phyloP scores from a whole-genome alignment of 129 eudicot genomes.

The Flaveria linearis region DNA sequence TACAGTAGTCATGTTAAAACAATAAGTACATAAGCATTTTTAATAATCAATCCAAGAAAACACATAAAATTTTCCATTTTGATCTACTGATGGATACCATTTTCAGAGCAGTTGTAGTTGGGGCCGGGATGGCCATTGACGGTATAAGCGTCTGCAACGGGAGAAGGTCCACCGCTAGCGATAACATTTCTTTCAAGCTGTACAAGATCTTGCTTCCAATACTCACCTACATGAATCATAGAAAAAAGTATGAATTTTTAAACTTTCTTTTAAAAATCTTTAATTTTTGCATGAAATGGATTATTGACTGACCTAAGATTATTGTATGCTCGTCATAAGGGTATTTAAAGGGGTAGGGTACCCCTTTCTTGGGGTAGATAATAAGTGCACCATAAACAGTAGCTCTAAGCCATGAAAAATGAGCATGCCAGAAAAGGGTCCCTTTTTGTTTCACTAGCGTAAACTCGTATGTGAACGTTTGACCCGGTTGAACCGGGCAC shows the following conservation, averaged over 20 bases:
- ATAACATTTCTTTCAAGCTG: constrained; percentile 53
- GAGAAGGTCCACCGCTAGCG: constrained; percentile 63
- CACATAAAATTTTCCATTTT: neutral
- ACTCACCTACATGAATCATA: constrained; percentile 52
- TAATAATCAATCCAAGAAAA: too few relatives aligned
- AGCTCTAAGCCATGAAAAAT: constrained; percentile 72
- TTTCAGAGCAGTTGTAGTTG: constrained; percentile 66
- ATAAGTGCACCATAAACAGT: constrained; percentile 79
- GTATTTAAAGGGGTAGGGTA: constrained; percentile 60
- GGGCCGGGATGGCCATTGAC: constrained; percentile 84
- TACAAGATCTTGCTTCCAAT: constrained; percentile 55
- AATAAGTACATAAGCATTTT: too few relatives aligned
- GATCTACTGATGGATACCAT: constrained; percentile 37
- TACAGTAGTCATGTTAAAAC: too few relatives aligned
- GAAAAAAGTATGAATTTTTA: neutral
- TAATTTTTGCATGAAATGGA: neutral
- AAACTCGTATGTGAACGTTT: constrained; percentile 62
- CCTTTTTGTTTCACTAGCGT: constrained; percentile 65
- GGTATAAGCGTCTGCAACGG: constrained; percentile 63
- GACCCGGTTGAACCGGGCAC: constrained; percentile 80
- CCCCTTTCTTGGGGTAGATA: constrained; percentile 60
- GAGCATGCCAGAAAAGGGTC: constrained; percentile 86
- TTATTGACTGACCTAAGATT: constrained; percentile 46
- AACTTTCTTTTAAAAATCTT: neutral
- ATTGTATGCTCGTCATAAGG: constrained; percentile 72